These are phyloP conservation scores for Oemleria cerasiformis DNA, from an alignment of 306 rosid species.

Conservation along the genomic window DNA sequence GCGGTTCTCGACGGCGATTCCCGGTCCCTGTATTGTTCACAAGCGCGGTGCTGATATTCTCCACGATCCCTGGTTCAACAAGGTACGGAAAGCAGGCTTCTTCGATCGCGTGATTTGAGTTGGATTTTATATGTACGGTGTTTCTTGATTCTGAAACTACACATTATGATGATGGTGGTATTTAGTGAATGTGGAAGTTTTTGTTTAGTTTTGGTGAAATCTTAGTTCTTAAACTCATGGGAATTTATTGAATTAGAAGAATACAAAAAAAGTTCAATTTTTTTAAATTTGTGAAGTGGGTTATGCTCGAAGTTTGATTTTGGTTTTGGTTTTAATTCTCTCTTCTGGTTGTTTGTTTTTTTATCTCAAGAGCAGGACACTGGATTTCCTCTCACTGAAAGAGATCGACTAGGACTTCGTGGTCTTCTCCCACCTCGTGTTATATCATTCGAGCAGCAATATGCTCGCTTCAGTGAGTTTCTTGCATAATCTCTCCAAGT, in stretches of 20 bases:
- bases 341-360: slow-evolving; percentile 10
- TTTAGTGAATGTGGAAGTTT: neutral
- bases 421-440: slow-evolving; percentile 98
- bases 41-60: slow-evolving; percentile 99
- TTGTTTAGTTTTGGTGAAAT: neutral
- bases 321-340: neutral
- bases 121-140: neutral
- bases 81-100: slow-evolving; percentile 40
- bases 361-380: slow-evolving; percentile 69
- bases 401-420: slow-evolving; percentile 95
- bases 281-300: neutral
- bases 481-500: slow-evolving; percentile 1
- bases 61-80: slow-evolving; percentile 99
- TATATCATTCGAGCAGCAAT: slow-evolving; percentile 92
- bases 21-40: slow-evolving; percentile 90
- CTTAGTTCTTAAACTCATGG: neutral
- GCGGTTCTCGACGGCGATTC: slow-evolving; percentile 71
- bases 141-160: neutral
- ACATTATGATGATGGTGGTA: neutral
- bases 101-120: neutral
- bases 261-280: neutral
- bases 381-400: slow-evolving; percentile 89
- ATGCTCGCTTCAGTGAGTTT: slow-evolving; percentile 86
- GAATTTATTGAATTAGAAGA: neutral
- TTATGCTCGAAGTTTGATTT: neutral